A percentile compares a stretch with the other conserved stretches of the same genome.
These are phyloP conservation scores for Tetradesmus lagerheimii DNA, from an alignment of 139 green algal species.

Conservation along the genomic window DNA sequence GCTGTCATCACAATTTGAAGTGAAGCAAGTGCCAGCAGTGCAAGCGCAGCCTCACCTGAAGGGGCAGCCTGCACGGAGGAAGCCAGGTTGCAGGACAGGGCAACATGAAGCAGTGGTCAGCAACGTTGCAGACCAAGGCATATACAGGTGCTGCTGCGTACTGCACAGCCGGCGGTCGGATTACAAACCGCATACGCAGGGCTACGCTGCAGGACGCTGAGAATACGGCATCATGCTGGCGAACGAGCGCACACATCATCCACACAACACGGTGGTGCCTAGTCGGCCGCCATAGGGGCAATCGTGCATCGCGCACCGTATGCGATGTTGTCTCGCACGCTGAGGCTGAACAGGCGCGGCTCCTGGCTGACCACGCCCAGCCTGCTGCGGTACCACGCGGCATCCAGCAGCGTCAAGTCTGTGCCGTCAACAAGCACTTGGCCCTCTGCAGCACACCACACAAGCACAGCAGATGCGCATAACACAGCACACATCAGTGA, in stretches of 20 bases:
- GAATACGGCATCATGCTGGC: no score
- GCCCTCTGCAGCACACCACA: conserved; percentile 34
- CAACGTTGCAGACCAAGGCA: no score
- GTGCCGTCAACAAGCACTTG: conserved; percentile 57
- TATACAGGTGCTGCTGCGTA: no score
- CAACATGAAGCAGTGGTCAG: background rate
- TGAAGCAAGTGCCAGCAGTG: background rate
- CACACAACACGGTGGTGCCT: no score
- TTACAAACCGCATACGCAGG: no score
- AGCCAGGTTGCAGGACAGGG: background rate
- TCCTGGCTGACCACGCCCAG: conserved; percentile 82
- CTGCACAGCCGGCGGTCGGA: no score
- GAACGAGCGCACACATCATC: no score
- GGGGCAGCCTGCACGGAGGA: background rate
- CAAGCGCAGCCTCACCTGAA: conserved; percentile 6
- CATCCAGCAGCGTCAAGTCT: conserved; percentile 66
- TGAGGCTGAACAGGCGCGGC: conserved; percentile 75
- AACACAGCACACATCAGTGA: background rate
- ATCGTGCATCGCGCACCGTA: conserved; percentile 67
- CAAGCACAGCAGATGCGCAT: background rate
- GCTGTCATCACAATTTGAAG: no score
- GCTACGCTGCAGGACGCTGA: no score
- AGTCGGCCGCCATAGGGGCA: no score
- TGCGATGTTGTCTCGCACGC: conserved; percentile 81
- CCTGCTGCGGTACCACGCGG: conserved; percentile 73